Evolutionary conservation across 257 asterid species (phyloP), one percentile per base, ranked within the genome.

Genomic region (Paraleonurus japonicus): DNA sequence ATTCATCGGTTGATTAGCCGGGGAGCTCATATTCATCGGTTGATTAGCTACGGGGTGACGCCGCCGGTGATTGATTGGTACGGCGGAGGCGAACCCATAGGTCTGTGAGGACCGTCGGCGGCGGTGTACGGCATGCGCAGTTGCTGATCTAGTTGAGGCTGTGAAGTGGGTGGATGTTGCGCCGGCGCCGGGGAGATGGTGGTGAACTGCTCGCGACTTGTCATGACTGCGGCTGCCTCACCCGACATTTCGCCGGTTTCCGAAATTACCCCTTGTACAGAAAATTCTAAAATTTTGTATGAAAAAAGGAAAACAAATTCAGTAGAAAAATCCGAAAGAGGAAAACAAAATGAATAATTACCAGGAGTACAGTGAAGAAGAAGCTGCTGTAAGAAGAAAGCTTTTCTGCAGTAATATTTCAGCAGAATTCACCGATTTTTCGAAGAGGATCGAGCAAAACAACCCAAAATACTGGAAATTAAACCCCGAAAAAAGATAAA

Each of bases 161-260:
- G 79, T 0, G 78, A 72, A 20, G 65, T 47, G 55, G 59, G 19
- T 8, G 73, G 74, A 11, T 74, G 54, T 27, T 76, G 80, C 33
- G 58, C 28, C 73, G 67, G 72, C 48, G 24, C 43, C 47, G 80
- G 41, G 26, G 78, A 39, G 4, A 51, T 15, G 17, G 37, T 22
- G 35, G 77, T 3, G 71, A 76, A 81, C 4, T 65, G 69, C 57
- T 78, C 86, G 55, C 71, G 81, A 69, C 45, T 78, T 8, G 78
- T 54, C 74, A 77, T 76, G 70, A 59, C 67, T 59, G 76, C 30
- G 6, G 80, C 70, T 7, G 77, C 51, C 63, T 81, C 70, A 30
- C 75, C 81, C 66, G 89, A 77, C 83, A 77, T 82, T 19, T 59
- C 4, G 54, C 28, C 76, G 77, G 73, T 55, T 73, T 24, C 67